Conservation (phyloP, 2,329 filamentous ascomycete genomes). For the Didymellaceae sp. region DNA sequence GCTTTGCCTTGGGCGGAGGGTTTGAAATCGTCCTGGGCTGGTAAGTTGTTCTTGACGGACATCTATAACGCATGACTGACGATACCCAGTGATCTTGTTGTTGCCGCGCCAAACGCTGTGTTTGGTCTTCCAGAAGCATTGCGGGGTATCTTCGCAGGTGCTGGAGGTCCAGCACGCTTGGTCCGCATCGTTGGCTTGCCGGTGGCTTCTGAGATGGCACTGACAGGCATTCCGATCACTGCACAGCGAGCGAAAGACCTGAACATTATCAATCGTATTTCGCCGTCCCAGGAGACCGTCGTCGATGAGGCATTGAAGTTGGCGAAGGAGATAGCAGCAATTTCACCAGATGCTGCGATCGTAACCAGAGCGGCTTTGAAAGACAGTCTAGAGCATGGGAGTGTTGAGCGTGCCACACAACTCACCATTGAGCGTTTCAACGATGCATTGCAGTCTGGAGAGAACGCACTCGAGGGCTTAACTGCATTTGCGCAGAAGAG, state of each 20-base stretch:
- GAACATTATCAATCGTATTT: constrained; percentile 52
- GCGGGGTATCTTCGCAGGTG: constrained; percentile 61
- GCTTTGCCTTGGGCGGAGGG: constrained; percentile 63
- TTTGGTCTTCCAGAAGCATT: constrained; percentile 63
- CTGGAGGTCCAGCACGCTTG: constrained; percentile 60
- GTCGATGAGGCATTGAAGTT: constrained; percentile 47
- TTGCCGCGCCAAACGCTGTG: constrained; percentile 59
- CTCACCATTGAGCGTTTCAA: constrained; percentile 53
- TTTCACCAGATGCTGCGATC: constrained; percentile 48
- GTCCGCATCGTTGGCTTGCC: constrained; percentile 58
- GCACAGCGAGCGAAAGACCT: constrained; percentile 55
- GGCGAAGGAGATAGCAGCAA: constrained; percentile 44
- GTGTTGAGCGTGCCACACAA: constrained; percentile 50
- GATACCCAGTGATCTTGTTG: constrained; percentile 56
- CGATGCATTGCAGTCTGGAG: constrained; percentile 49
- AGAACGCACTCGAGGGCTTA: constrained; percentile 59
- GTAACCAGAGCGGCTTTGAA: constrained; percentile 45
- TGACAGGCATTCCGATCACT: constrained; percentile 55
- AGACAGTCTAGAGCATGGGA: constrained; percentile 44
- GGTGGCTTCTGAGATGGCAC: constrained; percentile 57
- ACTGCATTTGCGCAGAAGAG: constrained; percentile 61
- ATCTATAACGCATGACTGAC: constrained; percentile 8
- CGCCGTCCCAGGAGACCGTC: constrained; percentile 42
- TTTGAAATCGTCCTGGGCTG: constrained; percentile 64
- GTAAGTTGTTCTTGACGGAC: constrained; percentile 42